These are phyloP conservation scores for Wickerhamomyces sp. DNA, from an alignment of 1,139 yeast species.

Conservation along the genomic window DNA sequence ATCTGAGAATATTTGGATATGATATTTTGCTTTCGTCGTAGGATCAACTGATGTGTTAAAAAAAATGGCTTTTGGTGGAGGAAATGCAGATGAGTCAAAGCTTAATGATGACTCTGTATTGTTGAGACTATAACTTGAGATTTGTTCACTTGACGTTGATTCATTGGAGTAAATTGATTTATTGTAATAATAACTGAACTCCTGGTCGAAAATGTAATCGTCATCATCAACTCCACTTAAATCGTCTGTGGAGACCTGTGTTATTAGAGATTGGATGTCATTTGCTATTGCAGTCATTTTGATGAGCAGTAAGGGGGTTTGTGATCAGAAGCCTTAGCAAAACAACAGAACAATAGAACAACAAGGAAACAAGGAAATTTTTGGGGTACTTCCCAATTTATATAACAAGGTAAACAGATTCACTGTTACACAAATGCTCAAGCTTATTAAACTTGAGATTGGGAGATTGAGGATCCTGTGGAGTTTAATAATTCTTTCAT, in stretches of 20 bases:
- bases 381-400: not conserved
- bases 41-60: slow-evolving; percentile 14
- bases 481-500: too few species aligned
- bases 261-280: not conserved
- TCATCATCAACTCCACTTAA: not conserved
- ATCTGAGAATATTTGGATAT: slow-evolving; percentile 8
- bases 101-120: not conserved
- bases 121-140: not conserved
- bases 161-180: not conserved
- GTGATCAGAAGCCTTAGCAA: too few species aligned
- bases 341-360: too few species aligned
- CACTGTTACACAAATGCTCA: too few species aligned
- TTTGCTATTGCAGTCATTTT: not conserved
- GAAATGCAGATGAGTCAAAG: not conserved
- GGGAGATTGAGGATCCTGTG: too few species aligned
- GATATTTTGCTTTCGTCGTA: slow-evolving; percentile 9
- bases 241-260: not conserved
- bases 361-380: not conserved
- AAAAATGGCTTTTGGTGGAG: slow-evolving; percentile 14
- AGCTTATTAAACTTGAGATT: too few species aligned
- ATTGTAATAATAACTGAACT: not conserved
- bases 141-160: not conserved
- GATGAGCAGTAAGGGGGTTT: not conserved
- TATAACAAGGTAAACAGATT: too few species aligned
- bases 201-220: not conserved